These are phyloP conservation scores for Oryza punctata DNA, from an alignment of 176 grass and related monocot species.

Conservation along the genomic window DNA sequence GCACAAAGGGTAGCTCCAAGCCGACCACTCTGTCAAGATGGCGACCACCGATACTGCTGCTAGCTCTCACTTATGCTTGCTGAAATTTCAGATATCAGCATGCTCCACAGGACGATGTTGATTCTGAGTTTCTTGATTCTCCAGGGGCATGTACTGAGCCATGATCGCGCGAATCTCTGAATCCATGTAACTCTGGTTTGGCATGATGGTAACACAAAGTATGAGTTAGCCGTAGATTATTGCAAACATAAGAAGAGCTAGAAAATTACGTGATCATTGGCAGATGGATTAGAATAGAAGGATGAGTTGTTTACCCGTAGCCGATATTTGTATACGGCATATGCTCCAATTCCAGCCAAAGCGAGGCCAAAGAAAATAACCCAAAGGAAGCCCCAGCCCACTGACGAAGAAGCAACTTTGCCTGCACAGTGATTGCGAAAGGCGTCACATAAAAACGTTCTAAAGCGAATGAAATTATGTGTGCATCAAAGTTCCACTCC, in stretches of 20 bases:
- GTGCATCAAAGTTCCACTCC: not conserved
- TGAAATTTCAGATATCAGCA: slow-evolving; percentile 58
- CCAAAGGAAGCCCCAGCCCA: slow-evolving; percentile 81
- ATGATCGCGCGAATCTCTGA: slow-evolving; percentile 93
- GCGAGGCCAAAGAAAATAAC: slow-evolving; percentile 79
- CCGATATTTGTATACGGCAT: slow-evolving; percentile 88
- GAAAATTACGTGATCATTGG: not conserved
- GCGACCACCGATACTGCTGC: not conserved
- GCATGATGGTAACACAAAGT: not conserved
- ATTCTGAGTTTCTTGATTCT: slow-evolving; percentile 56
- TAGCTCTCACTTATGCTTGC: slow-evolving; percentile 12
- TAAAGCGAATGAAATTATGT: not conserved
- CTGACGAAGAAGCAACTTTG: slow-evolving; percentile 41
- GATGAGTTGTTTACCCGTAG: slow-evolving; percentile 63
- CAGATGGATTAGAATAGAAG: not conserved
- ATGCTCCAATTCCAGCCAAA: slow-evolving; percentile 67
- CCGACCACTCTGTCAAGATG: not conserved
- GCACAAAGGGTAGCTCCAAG: slow-evolving; percentile 10
- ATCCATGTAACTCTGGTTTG: slow-evolving; percentile 85
- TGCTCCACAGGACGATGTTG: slow-evolving; percentile 48
- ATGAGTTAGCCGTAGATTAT: not conserved
- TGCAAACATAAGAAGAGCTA: not conserved
- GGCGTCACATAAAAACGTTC: not conserved
- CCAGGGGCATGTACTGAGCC: slow-evolving; percentile 96
- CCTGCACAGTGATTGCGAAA: slow-evolving; percentile 33